These are phyloP conservation scores for Phytophthora parvispora DNA, from an alignment of 352 stramenopile genomes.

Conservation along the genomic window DNA sequence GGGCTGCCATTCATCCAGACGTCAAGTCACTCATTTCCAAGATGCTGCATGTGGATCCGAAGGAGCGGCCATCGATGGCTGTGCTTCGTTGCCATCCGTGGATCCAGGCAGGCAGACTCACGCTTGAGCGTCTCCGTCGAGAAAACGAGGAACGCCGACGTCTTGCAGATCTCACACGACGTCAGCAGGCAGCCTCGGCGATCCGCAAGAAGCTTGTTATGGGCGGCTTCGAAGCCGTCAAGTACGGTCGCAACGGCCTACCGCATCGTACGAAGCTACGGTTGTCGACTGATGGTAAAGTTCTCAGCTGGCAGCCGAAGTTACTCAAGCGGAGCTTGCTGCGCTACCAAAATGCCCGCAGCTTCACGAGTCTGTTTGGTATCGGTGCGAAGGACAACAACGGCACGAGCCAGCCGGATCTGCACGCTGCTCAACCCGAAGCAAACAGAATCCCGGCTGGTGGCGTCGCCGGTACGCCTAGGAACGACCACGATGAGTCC, in stretches of 20 bases:
- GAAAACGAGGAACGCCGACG: conserved; percentile 59
- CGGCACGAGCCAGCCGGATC: conserved; percentile 49
- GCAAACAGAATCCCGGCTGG: conserved; percentile 38
- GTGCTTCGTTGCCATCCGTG: conserved; percentile 70
- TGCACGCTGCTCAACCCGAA: conserved; percentile 41
- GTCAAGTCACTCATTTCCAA: conserved; percentile 83
- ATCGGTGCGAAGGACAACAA: conserved; percentile 46
- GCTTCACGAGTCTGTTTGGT: conserved; percentile 75
- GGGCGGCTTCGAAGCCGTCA: conserved; percentile 79
- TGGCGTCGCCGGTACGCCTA: conserved; percentile 27
- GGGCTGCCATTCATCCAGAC: conserved; percentile 60
- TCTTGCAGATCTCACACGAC: conserved; percentile 62
- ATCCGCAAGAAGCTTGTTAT: conserved; percentile 82
- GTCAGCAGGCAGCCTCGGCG: conserved; percentile 67
- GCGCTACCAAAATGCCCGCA: conserved; percentile 78
- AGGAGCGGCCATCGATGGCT: conserved; percentile 65
- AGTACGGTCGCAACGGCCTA: conserved; percentile 84
- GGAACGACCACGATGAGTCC: conserved; percentile 20
- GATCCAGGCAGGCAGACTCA: conserved; percentile 62
- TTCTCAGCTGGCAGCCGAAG: conserved; percentile 83
- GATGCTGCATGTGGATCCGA: conserved; percentile 85
- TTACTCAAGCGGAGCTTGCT: conserved; percentile 77
- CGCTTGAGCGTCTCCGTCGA: conserved; percentile 51
- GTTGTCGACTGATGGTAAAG: conserved; percentile 75
- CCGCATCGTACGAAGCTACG: conserved; percentile 82